These are phyloP conservation scores for Rhynchospora tenuis DNA, from an alignment of 176 grass and related monocot species.

Conservation along the genomic window DNA sequence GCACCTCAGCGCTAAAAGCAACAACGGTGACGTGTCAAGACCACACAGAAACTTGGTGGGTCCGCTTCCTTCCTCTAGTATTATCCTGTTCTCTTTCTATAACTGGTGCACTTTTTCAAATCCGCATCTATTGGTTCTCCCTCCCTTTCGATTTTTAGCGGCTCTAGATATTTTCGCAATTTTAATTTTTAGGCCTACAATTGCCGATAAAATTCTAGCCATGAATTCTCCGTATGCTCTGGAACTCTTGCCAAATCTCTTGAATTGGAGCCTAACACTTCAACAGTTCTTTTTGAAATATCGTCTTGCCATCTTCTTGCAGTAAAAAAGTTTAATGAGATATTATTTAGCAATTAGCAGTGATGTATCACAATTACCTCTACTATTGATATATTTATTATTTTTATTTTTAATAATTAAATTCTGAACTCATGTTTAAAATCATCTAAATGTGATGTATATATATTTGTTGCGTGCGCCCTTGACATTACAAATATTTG, in stretches of 20 bases:
- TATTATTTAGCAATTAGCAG: no score
- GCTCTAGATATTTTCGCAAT: not conserved
- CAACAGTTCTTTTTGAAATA: no score
- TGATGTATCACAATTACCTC: no score
- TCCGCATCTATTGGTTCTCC: conserved; percentile 3
- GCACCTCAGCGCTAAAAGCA: not conserved
- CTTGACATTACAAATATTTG: no score
- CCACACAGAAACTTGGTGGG: conserved; percentile 6
- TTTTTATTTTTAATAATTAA: no score
- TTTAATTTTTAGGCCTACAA: not conserved
- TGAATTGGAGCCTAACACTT: not conserved
- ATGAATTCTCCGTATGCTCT: not conserved
- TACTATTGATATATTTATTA: no score
- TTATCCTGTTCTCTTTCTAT: not conserved
- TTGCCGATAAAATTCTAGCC: not conserved
- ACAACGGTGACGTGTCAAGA: not conserved
- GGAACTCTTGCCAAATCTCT: conserved; percentile 14
- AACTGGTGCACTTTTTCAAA: conserved; percentile 20
- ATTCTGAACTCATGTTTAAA: no score
- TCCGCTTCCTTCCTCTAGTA: not conserved
- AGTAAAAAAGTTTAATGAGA: no score
- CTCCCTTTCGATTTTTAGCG: not conserved
- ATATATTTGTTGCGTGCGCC: no score
- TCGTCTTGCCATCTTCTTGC: no score
- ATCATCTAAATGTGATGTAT: no score